Base-by-base conservation (phyloP, 805 yeast genomes). In the Pichia phayaonensis region DNA sequence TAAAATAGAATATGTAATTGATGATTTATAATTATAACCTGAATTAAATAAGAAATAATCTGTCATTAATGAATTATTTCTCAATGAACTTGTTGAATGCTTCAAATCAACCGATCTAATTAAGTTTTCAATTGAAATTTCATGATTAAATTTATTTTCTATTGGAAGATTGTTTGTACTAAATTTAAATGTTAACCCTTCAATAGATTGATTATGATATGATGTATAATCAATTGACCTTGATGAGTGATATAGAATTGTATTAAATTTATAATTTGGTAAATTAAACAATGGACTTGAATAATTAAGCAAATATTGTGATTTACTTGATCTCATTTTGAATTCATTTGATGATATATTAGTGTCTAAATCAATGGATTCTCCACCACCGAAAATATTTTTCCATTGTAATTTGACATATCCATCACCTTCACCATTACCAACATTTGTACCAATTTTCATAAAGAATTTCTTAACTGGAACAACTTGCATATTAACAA, bases 371-470 rank as follows among this genome's bases (percentile, higher is more conserved):
- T 69, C 68, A 31, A 79, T 55, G 38, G 64, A 65, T 55, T 79
- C 84, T 4, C 76, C 82, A 11, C 83, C 84, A 0, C 83, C 84
- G 66, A 78, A 76, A 20, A 79, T 60, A 58, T 79, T 79, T 48
- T 72, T 72, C 62, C 76, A 71, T 64, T 81, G 90, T 50, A 90
- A 79, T 31, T 87, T 83, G 44, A 89, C 74, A 61, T 90, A 90
- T 1, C 97, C 98, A 62, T 87, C 94, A 29, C 97, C 99, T 70
- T 94, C 98, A 31, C 96, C 96, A 62, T 94, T 92, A 2, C 98
- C 98, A 8, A 94, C 79, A 65, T 90, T 90, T 2, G 98, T 94
- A 4, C 99, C 99, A 1, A 97, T 87, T 59, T 86, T 86, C 48
- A 95, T 90, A 53, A 78, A 75, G 59, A 90, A 85, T 56, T 77